A percentile compares a stretch with the other conserved stretches of the same genome.
These are phyloP conservation scores for Leccinum angustisporum DNA, from an alignment of 1,284 basidiomycete genomes.

Conservation along the genomic window DNA sequence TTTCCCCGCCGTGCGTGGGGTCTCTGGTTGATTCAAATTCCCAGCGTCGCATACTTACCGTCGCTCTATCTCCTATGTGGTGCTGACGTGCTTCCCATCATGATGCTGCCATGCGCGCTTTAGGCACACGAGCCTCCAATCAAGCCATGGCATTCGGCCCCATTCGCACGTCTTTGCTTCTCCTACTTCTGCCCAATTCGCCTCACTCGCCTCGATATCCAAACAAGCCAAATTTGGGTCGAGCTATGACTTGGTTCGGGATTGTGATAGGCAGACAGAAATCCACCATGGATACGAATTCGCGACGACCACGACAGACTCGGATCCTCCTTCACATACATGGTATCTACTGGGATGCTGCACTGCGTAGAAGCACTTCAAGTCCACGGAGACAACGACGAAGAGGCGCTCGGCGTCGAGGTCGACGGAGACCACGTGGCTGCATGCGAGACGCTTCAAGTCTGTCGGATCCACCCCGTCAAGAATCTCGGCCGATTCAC, in stretches of 20 bases:
- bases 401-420: slow-evolving; percentile 13
- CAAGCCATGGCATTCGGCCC: slow-evolving; percentile 4
- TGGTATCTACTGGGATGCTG: slow-evolving; percentile 16
- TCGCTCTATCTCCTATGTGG: neutral
- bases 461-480: slow-evolving; percentile 15
- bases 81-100: slow-evolving; percentile 16
- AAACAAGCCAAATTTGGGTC: slow-evolving; percentile 3
- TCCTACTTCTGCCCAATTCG: slow-evolving; percentile 1
- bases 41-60: too few relatives aligned
- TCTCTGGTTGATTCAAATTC: too few relatives aligned
- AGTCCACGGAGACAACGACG: slow-evolving; percentile 20
- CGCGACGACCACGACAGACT: slow-evolving; percentile 31
- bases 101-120: neutral
- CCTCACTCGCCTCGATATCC: slow-evolving; percentile 1
- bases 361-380: slow-evolving; percentile 8
- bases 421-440: slow-evolving; percentile 10
- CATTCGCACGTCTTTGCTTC: slow-evolving; percentile 10
- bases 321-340: slow-evolving; percentile 30
- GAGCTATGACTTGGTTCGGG: slow-evolving; percentile 13
- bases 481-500: slow-evolving; percentile 17
- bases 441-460: slow-evolving; percentile 1
- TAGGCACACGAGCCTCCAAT: slow-evolving; percentile 18
- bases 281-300: slow-evolving; percentile 31
- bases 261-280: slow-evolving; percentile 24
- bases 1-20: too few relatives aligned